Evolutionary conservation across 306 rosid species (phyloP).

Genomic region (Vachellia collinsii): DNA sequence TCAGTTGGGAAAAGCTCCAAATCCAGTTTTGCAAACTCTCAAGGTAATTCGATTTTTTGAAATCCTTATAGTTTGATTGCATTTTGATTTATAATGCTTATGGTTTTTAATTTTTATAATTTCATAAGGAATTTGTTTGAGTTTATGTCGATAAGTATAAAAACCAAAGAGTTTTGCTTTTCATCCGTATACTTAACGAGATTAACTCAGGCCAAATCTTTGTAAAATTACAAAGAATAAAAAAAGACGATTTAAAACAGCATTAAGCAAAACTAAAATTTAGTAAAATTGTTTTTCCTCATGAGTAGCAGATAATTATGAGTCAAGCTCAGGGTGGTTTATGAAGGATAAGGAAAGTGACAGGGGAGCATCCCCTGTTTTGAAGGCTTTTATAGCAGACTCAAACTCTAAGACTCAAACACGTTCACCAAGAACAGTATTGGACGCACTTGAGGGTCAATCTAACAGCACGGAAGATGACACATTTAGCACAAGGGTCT

Average conservation of each 20-base stretch:
- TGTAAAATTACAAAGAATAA: too few relatives aligned
- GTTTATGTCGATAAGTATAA: too few relatives aligned
- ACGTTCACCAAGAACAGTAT: constrained; percentile 62
- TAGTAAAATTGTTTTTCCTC: neutral
- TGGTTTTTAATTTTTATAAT: too few relatives aligned
- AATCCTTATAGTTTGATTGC: too few relatives aligned
- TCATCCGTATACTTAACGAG: too few relatives aligned
- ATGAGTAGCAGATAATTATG: constrained; percentile 36
- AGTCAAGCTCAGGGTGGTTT: constrained; percentile 42
- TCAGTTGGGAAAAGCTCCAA: constrained; percentile 51
- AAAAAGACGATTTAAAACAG: too few relatives aligned
- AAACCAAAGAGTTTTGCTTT: too few relatives aligned
- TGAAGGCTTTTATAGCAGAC: constrained; percentile 42
- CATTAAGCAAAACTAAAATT: too few relatives aligned
- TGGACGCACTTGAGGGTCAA: constrained; percentile 56
- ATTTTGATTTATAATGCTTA: too few relatives aligned
- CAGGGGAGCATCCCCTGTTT: constrained; percentile 42
- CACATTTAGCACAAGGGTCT: constrained; percentile 61
- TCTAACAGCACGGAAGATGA: constrained; percentile 83
- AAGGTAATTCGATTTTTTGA: constrained; percentile 51
- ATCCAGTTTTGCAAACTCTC: constrained; percentile 43
- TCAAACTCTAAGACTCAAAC: constrained; percentile 37
- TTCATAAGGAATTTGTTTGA: too few relatives aligned
- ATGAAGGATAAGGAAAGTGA: constrained; percentile 36
- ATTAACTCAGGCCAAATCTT: too few relatives aligned